Evolutionary conservation across 2,329 filamentous ascomycete species (phyloP).

Genomic region (Aspergillus persii): DNA sequence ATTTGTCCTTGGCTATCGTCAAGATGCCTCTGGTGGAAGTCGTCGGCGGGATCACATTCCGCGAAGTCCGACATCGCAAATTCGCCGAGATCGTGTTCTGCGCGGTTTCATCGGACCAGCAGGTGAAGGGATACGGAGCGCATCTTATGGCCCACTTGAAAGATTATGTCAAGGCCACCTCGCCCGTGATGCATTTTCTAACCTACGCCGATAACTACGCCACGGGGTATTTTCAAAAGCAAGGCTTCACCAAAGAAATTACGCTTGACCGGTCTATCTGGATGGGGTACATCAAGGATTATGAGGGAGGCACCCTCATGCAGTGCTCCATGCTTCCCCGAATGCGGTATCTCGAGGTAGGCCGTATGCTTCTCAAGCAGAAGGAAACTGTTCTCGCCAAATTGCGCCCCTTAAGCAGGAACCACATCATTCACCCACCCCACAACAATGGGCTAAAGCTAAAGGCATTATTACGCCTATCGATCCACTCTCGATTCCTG

Average conservation of each 20-base stretch:
- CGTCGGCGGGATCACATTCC: slow-evolving; percentile 91
- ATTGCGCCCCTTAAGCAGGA: slow-evolving; percentile 85
- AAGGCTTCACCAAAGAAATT: slow-evolving; percentile 98
- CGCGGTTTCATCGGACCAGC: too few species aligned
- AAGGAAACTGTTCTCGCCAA: slow-evolving; percentile 95
- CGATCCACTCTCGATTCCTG: slow-evolving; percentile 80
- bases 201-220: slow-evolving; percentile 99
- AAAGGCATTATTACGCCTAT: slow-evolving; percentile 66
- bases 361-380: slow-evolving; percentile 93
- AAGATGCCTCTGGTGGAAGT: slow-evolving; percentile 95
- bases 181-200: slow-evolving; percentile 90
- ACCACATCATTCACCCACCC: slow-evolving; percentile 84
- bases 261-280: slow-evolving; percentile 84
- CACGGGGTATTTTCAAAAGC: slow-evolving; percentile 98
- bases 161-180: too few species aligned
- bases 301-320: slow-evolving; percentile 98
- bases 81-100: too few species aligned
- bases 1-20: slow-evolving; percentile 94
- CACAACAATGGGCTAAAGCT: slow-evolving; percentile 78
- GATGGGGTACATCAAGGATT: slow-evolving; percentile 99
- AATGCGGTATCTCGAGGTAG: slow-evolving; percentile 88
- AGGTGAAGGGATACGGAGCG: too few species aligned
- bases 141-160: too few species aligned
- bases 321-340: slow-evolving; percentile 96
- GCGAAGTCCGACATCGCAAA: slow-evolving; percentile 70